Evolutionary conservation across 2,329 filamentous ascomycete species (phyloP).

Genomic region (Cytospora mali): DNA sequence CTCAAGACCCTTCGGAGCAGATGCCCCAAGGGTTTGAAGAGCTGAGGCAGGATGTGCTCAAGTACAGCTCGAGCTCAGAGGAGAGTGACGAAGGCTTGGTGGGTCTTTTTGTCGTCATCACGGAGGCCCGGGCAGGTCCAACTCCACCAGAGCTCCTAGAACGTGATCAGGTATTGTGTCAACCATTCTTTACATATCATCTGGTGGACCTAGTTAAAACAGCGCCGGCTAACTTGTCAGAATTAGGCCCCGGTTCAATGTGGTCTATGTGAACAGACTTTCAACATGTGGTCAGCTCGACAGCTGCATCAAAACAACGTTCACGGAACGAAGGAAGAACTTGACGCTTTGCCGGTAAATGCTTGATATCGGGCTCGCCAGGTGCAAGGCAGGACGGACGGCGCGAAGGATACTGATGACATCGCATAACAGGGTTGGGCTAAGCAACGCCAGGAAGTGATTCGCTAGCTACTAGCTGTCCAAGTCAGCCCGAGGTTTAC

Average conservation of each 20-base stretch:
- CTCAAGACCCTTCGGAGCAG: neutral
- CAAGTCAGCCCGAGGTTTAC: too few species aligned
- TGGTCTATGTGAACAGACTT: neutral
- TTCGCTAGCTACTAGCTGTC: too few species aligned
- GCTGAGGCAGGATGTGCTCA: slow-evolving; percentile 2
- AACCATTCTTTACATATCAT: neutral
- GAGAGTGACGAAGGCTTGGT: neutral
- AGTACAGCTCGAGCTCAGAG: neutral
- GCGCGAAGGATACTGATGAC: too few species aligned
- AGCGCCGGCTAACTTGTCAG: neutral
- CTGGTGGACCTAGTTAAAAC: too few species aligned
- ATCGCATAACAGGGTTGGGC: too few species aligned
- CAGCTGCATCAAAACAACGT: slow-evolving; percentile 2
- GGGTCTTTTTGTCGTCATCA: neutral
- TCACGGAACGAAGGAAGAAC: slow-evolving; percentile 3
- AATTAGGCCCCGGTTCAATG: neutral
- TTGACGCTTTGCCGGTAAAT: slow-evolving; percentile 1
- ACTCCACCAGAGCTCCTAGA: neutral
- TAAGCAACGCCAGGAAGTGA: too few species aligned
- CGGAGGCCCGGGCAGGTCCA: neutral
- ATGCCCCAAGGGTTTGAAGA: neutral
- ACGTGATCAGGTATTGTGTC: neutral
- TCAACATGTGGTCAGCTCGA: neutral
- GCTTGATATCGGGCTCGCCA: neutral
- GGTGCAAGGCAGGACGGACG: too few species aligned